Evolutionary conservation across 129 eudicot genomes (phyloP), one percentile per base, ranked within the genome.

Genomic region (Centella asiatica): DNA sequence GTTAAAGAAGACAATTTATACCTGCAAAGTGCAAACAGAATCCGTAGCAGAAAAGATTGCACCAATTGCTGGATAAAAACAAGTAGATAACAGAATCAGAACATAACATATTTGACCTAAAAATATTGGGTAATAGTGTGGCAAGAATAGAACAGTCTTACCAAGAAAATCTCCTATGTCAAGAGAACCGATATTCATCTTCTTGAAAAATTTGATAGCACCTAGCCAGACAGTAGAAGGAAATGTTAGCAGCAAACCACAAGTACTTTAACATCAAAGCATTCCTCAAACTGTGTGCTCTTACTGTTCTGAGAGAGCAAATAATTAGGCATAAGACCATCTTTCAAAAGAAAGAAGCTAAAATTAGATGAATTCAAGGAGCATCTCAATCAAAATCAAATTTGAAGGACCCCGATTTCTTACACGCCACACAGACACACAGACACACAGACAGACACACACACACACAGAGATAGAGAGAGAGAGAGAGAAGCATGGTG

Each of bases 1-100:
- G n/a, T n/a, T n/a, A n/a, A 18, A 34, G 46, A 31, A 66, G 20
- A 48, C 59, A 33, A 1, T 23, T 2, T 6, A 44, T 72, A 77
- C 87, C 88, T 82, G 88, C 81, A 84, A 77, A 28, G 90, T 84
- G 79, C 90, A 84, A 64, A 84, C 90, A 49, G 90, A 84, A 80
- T 84, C 90, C 45, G 90, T 84, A 9, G 90, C 90, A 22, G 90
- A 80, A 69, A 84, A 74, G 60, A 84, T 84, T 44, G 90, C 86
- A 24, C 84, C 80, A 55, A 82, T 27, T 24, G 88, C 88, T 78
- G 72, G 63, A 67, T 32, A 32, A 24, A 49, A 46, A 45, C 25
- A 11, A 24, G 26, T 2, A 51, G 32, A 11, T 52, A 9, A 25
- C 8, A 11, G 13, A 52, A 25, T 58, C 17, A 34, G 25, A 46